phyloP scores from a whole-genome alignment of 345 rosid genomes.

The Syzygium oleosum region DNA sequence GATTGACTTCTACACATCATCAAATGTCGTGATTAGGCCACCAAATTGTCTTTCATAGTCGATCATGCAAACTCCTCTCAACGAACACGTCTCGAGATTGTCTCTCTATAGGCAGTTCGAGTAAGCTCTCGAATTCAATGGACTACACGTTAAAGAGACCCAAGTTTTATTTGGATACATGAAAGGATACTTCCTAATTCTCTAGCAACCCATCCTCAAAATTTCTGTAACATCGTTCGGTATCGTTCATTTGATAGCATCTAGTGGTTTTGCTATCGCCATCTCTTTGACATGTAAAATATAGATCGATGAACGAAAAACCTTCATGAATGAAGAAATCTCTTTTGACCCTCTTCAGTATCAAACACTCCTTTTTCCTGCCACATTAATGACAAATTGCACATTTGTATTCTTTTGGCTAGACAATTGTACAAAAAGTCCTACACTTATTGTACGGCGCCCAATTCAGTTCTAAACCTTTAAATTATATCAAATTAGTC shows the following conservation, averaged over 20 bases:
- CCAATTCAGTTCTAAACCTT: too few species aligned
- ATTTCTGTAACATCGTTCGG: neutral
- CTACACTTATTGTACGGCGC: too few species aligned
- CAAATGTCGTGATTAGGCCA: neutral
- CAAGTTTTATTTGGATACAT: neutral
- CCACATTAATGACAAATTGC: neutral
- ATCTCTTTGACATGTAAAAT: neutral
- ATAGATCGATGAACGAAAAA: neutral
- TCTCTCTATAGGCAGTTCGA: neutral
- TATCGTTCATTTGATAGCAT: neutral
- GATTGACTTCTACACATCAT: too few species aligned
- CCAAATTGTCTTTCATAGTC: rapidly evolving
- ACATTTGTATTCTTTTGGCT: too few species aligned
- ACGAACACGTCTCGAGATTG: neutral
- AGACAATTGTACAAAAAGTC: too few species aligned
- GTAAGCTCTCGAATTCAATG: neutral
- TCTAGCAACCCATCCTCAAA: neutral
- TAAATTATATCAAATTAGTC: too few species aligned
- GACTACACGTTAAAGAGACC: neutral
- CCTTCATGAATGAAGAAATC: neutral
- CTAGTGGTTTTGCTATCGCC: neutral
- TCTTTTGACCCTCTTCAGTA: neutral
- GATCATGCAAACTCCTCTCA: neutral
- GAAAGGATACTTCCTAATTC: neutral
- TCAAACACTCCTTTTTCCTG: neutral